Conservation (phyloP, 116 monocot genomes). For the Zostera marina region DNA sequence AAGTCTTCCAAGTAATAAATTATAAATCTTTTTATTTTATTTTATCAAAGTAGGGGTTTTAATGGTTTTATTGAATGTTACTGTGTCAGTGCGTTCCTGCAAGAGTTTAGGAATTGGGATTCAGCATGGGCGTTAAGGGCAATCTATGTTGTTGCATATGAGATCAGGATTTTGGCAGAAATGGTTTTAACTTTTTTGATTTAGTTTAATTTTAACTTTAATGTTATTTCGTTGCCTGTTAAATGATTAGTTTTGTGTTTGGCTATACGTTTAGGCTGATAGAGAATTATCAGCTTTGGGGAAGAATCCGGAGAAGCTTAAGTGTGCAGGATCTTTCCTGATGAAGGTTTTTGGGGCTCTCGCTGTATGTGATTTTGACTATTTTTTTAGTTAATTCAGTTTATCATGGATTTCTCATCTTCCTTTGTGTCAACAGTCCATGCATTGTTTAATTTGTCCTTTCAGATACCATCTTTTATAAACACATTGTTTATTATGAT, state of each 20-base stretch:
- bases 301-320: slow-evolving; percentile 84
- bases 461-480: not conserved
- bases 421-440: not conserved
- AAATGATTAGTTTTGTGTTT: no score
- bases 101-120: slow-evolving; percentile 97
- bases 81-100: slow-evolving; percentile 71
- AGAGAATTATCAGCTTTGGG: slow-evolving; percentile 46
- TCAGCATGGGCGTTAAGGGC: slow-evolving; percentile 74
- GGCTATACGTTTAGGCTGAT: slow-evolving; percentile 33
- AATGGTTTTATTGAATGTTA: not conserved
- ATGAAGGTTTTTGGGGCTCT: slow-evolving; percentile 92
- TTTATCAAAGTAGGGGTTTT: not conserved
- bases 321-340: slow-evolving; percentile 81
- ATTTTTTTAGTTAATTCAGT: not conserved
- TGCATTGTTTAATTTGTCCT: not conserved
- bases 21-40: not conserved
- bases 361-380: slow-evolving; percentile 42
- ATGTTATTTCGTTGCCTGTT: no score
- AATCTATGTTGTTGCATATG: slow-evolving; percentile 40
- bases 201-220: no score
- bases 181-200: slow-evolving; percentile 25
- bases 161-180: slow-evolving; percentile 76
- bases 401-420: not conserved
- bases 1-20: slow-evolving; percentile 48
- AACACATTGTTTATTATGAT: not conserved